A percentile compares a stretch with the other conserved stretches of the same genome.
These are phyloP conservation scores for Moniliophthora roreri DNA, from an alignment of 1,284 basidiomycete genomes.

Conservation along the genomic window DNA sequence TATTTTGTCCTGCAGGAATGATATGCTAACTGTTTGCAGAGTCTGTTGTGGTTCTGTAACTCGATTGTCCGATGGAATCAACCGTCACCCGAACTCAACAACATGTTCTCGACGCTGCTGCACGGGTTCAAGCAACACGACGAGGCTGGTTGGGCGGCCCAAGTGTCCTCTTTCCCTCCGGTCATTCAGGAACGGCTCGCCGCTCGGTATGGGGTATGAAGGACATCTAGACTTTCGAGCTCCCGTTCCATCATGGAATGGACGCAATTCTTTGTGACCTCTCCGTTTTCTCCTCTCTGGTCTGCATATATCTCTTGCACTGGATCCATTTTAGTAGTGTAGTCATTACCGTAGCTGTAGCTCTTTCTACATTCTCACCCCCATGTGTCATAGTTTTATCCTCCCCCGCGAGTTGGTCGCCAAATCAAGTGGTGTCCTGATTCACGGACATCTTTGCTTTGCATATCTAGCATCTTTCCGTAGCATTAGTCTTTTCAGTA, in stretches of 20 bases:
- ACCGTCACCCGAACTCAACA: conserved; percentile 85
- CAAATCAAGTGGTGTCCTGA: conserved; percentile 16
- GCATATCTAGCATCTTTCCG: conserved; percentile 35
- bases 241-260: conserved; percentile 12
- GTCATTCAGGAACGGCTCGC: conserved; percentile 77
- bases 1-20: conserved; percentile 6
- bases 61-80: conserved; percentile 93
- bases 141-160: conserved; percentile 73
- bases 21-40: conserved; percentile 44
- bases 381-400: conserved; percentile 12
- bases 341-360: conserved; percentile 16
- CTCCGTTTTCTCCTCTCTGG: conserved; percentile 10
- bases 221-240: conserved; percentile 13
- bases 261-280: conserved; percentile 19
- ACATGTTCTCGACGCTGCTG: conserved; percentile 87
- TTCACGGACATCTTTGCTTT: conserved; percentile 12
- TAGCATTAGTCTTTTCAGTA: conserved; percentile 55
- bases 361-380: conserved; percentile 14
- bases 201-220: conserved; percentile 73
- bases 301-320: conserved; percentile 17
- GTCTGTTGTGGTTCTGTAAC: conserved; percentile 94
- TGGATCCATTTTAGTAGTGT: conserved; percentile 20
- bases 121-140: conserved; percentile 86
- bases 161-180: conserved; percentile 75
- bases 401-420: conserved; percentile 3